Percentiles rank a stretch among this genome's conserved stretches.
phyloP scores from a whole-genome alignment of 371 early-diverging fungal genomes.

The Coemansia linderi region DNA sequence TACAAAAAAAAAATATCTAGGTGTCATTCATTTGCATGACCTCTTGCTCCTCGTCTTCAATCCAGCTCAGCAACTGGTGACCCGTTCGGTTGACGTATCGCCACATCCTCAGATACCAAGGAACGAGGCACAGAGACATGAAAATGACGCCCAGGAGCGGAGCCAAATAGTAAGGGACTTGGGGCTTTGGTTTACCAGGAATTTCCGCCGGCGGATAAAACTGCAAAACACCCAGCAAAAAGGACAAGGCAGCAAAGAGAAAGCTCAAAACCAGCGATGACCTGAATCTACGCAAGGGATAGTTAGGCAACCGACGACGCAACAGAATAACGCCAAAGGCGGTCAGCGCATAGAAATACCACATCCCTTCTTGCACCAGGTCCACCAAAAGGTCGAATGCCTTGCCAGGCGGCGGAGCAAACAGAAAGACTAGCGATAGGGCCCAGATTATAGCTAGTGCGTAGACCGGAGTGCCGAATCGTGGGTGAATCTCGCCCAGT shows the following conservation, averaged over 20 bases:
- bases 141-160: constrained; percentile 51
- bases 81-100: constrained; percentile 41
- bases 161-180: constrained; percentile 50
- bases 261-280: constrained; percentile 37
- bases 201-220: constrained; percentile 46
- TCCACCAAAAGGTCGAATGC: constrained; percentile 50
- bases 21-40: constrained; percentile 21
- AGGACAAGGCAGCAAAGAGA: constrained; percentile 36
- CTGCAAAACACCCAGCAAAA: constrained; percentile 39
- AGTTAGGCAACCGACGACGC: constrained; percentile 31
- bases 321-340: constrained; percentile 43
- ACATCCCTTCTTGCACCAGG: constrained; percentile 48
- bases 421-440: constrained; percentile 43
- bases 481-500: constrained; percentile 45
- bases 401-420: constrained; percentile 51
- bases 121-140: constrained; percentile 44
- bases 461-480: constrained; percentile 48
- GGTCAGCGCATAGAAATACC: constrained; percentile 47
- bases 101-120: constrained; percentile 55
- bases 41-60: constrained; percentile 44
- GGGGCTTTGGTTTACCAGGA: constrained; percentile 34
- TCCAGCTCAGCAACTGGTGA: constrained; percentile 39
- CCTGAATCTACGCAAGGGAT: constrained; percentile 35
- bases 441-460: constrained; percentile 43
- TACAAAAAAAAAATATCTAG: too few relatives aligned